phyloP scores from a whole-genome alignment of 768 basidiomycete genomes.

The Boletellus ananiceps region DNA sequence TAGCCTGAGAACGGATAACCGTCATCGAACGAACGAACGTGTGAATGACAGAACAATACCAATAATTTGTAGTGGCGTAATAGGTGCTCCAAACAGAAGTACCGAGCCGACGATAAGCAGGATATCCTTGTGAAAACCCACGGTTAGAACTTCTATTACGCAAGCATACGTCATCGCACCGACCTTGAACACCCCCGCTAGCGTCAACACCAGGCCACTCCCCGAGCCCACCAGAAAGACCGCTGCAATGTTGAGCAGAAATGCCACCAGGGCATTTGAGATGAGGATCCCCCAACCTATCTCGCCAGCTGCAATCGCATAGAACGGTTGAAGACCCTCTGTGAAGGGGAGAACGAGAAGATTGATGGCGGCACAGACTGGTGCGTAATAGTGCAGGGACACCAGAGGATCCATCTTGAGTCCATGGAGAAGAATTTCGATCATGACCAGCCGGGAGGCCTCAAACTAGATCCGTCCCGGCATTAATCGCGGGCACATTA shows the following conservation, averaged over 20 bases:
- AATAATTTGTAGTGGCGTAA: conserved; percentile 82
- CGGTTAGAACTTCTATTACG: conserved; percentile 3
- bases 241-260: conserved; percentile 87
- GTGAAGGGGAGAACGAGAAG: conserved; percentile 84
- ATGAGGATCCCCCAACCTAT: conserved; percentile 70
- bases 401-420: conserved; percentile 97
- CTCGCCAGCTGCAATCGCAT: conserved; percentile 46
- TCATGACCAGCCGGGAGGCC: conserved; percentile 91
- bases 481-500: neutral
- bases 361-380: conserved; percentile 91
- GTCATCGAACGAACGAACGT: neutral
- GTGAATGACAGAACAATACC: conserved; percentile 40
- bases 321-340: conserved; percentile 86
- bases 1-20: conserved; percentile 60
- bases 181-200: conserved; percentile 93
- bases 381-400: conserved; percentile 94
- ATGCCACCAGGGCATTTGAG: conserved; percentile 82
- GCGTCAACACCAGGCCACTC: conserved; percentile 82
- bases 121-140: conserved; percentile 61
- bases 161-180: conserved; percentile 8
- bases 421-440: conserved; percentile 90
- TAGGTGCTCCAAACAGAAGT: conserved; percentile 70
- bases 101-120: conserved; percentile 91
- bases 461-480: conserved; percentile 61
- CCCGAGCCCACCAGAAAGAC: conserved; percentile 91